Percentiles rank a stretch among this genome's conserved stretches.
Conservation (phyloP, 805 yeast genomes). For the Starmerella etchellsii region DNA sequence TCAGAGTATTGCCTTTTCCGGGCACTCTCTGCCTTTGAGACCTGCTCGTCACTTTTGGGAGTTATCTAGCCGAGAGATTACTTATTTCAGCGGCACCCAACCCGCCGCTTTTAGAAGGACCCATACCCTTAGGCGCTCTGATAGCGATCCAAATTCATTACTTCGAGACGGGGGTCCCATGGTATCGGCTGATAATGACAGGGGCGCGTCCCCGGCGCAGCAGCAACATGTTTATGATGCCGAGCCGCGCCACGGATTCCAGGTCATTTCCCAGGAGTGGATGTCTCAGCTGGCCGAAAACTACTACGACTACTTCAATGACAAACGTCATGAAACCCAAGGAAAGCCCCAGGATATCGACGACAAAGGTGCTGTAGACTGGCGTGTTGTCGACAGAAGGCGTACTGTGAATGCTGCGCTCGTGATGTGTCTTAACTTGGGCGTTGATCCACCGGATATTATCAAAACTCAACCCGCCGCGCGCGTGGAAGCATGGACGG, state of each 20-base stretch:
- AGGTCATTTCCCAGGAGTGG: slow-evolving; percentile 20
- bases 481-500: slow-evolving; percentile 82
- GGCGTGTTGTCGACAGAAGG: slow-evolving; percentile 89
- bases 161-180: no score
- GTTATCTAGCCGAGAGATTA: no score
- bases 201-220: no score
- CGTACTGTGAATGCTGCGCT: slow-evolving; percentile 89
- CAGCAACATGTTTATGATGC: no score
- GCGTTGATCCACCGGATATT: slow-evolving; percentile 96
- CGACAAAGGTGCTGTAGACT: slow-evolving; percentile 47
- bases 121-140: no score
- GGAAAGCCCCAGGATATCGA: slow-evolving; percentile 60
- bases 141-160: no score
- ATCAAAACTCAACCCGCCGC: slow-evolving; percentile 90
- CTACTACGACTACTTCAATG: slow-evolving; percentile 76
- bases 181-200: no score
- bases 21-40: no score
- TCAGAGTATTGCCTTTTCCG: no score
- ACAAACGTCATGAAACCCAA: slow-evolving; percentile 81
- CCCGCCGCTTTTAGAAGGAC: no score
- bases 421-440: slow-evolving; percentile 77
- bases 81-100: no score
- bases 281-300: slow-evolving; percentile 30
- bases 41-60: no score
- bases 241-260: slow-evolving; percentile 45